A percentile compares a stretch with the other conserved stretches of the same genome.
Conservation (phyloP, 1,284 basidiomycete species). For the Pterulicium gracile region DNA sequence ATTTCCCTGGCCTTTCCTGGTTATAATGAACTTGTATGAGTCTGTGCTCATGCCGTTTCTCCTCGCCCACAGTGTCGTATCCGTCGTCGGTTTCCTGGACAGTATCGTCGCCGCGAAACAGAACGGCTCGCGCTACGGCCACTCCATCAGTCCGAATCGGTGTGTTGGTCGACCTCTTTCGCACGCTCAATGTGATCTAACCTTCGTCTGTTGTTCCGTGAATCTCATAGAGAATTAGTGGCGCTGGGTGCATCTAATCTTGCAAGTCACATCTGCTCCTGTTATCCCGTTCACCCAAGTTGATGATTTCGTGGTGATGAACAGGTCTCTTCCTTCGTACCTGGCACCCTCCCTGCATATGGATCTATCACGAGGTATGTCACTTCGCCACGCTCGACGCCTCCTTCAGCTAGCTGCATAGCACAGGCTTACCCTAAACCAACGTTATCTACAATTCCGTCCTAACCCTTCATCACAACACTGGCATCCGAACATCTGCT, state of each 20-base stretch:
- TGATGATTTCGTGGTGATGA: too few species aligned
- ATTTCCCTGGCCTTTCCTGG: background rate
- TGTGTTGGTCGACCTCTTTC: background rate
- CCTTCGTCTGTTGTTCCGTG: background rate
- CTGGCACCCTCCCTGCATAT: slow-evolving; percentile 81
- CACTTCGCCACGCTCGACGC: background rate
- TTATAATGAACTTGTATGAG: slow-evolving; percentile 32
- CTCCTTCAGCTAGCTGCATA: background rate
- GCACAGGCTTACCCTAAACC: background rate
- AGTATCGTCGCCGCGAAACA: slow-evolving; percentile 84
- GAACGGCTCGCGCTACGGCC: slow-evolving; percentile 72
- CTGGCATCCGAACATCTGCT: too few species aligned
- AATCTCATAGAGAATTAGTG: slow-evolving; percentile 65
- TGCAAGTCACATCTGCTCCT: background rate
- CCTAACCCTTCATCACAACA: too few species aligned
- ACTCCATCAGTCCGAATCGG: slow-evolving; percentile 85
- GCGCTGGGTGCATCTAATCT: slow-evolving; percentile 44
- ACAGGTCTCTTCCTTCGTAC: slow-evolving; percentile 48
- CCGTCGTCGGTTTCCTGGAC: slow-evolving; percentile 72
- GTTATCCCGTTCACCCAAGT: too few species aligned
- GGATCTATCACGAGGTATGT: slow-evolving; percentile 67
- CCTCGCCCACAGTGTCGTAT: slow-evolving; percentile 43
- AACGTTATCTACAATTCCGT: too few species aligned
- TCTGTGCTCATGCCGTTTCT: slow-evolving; percentile 50
- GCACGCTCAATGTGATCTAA: background rate